Evolutionary conservation across 257 asterid genomes (phyloP).

Genomic region (Solanum appendiculatum): DNA sequence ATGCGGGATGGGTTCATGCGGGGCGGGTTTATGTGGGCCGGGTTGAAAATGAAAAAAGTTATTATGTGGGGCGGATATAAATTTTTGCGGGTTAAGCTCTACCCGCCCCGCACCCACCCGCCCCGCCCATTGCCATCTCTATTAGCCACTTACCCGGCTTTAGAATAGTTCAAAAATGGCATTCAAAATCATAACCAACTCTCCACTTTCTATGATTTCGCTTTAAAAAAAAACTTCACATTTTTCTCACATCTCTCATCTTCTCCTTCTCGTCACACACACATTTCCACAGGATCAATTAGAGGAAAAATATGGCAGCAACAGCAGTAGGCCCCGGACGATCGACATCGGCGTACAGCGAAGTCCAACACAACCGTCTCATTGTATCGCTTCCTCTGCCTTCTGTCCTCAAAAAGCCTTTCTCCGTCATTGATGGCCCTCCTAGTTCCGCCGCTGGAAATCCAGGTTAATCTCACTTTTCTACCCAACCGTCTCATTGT

Average conservation of each 20-base stretch:
- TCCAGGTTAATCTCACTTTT: slow-evolving; percentile 48
- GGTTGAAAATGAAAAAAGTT: too few species aligned
- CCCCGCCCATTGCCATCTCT: too few species aligned
- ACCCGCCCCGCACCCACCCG: too few species aligned
- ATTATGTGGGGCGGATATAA: too few species aligned
- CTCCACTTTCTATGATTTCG: not conserved
- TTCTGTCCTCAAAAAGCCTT: slow-evolving; percentile 56
- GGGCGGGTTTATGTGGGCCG: too few species aligned
- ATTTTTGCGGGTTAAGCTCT: too few species aligned
- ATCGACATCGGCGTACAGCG: slow-evolving; percentile 58
- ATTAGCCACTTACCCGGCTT: not conserved
- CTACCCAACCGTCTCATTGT: too few species aligned
- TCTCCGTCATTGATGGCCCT: slow-evolving; percentile 74
- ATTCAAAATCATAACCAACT: not conserved
- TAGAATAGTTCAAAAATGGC: not conserved
- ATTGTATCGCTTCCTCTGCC: slow-evolving; percentile 76
- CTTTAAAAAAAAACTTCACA: not conserved
- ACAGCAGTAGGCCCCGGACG: slow-evolving; percentile 22
- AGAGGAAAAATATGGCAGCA: not conserved
- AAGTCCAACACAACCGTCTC: slow-evolving; percentile 86
- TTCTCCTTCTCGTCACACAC: not conserved
- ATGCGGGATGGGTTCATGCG: too few species aligned
- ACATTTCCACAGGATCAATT: not conserved
- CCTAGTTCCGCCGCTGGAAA: slow-evolving; percentile 94
- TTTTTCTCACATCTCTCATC: not conserved